phyloP scores from a whole-genome alignment of 441 rosid species.

The Aquilaria agallochum region DNA sequence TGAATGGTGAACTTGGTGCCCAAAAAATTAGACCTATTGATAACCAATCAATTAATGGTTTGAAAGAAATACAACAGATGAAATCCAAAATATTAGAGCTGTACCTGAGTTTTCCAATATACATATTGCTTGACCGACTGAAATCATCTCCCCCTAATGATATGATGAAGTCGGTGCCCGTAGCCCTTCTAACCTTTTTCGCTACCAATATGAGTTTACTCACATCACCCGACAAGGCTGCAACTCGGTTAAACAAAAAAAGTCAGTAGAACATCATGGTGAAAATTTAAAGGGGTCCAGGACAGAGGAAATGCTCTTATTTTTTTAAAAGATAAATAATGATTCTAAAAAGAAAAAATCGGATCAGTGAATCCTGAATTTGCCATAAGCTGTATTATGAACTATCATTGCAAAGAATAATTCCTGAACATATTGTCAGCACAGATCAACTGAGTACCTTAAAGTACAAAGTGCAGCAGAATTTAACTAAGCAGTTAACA shows the following conservation, averaged over 20 bases:
- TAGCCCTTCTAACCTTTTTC: constrained; percentile 68
- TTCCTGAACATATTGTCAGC: no score
- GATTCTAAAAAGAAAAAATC: no score
- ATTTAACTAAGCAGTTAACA: not conserved
- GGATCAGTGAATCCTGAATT: not conserved
- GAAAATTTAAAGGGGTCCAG: no score
- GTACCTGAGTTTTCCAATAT: constrained; percentile 76
- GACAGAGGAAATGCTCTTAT: no score
- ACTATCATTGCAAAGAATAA: no score
- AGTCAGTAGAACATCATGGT: no score
- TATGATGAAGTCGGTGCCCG: constrained; percentile 65
- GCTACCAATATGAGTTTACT: constrained; percentile 81
- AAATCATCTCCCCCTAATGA: constrained; percentile 62
- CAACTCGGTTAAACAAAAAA: constrained; percentile 10
- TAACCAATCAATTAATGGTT: constrained; percentile 15
- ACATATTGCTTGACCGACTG: constrained; percentile 52
- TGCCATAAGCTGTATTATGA: no score
- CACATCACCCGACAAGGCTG: constrained; percentile 78
- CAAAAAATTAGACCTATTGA: constrained; percentile 82
- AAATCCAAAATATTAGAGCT: constrained; percentile 7
- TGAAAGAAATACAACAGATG: constrained; percentile 5
- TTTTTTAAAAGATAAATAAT: no score
- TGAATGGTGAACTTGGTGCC: constrained; percentile 84
- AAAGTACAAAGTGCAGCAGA: not conserved
- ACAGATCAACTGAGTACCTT: no score